Percentiles rank a stretch among this genome's conserved stretches.
phyloP scores from a whole-genome alignment of 352 stramenopile genomes.

The Elongisporangium prolatum region DNA sequence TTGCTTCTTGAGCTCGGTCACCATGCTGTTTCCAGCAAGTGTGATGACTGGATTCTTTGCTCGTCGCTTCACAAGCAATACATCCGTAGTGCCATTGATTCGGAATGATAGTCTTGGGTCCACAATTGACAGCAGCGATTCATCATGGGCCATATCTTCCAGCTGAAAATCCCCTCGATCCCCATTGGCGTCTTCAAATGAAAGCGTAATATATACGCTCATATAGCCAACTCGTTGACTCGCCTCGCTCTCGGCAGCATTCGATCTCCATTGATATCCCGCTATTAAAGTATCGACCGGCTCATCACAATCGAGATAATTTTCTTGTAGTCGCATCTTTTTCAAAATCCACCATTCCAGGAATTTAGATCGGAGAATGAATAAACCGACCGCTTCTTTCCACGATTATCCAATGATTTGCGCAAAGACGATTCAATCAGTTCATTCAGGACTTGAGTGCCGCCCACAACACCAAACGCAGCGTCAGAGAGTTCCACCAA shows the following conservation, averaged over 20 bases:
- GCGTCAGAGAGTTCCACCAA: too few species aligned
- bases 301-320: neutral
- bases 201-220: neutral
- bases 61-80: neutral
- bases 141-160: neutral
- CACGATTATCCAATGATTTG: slow-evolving; percentile 5
- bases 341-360: neutral
- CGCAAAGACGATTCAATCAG: slow-evolving; percentile 3
- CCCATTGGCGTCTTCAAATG: neutral
- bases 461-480: neutral
- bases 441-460: slow-evolving; percentile 6
- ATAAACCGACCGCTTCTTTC: slow-evolving; percentile 9
- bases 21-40: neutral
- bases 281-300: neutral
- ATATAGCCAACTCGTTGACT: neutral
- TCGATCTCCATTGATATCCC: neutral
- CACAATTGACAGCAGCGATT: neutral
- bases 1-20: slow-evolving; percentile 4
- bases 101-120: neutral
- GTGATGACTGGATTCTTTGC: neutral
- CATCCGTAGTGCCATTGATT: neutral
- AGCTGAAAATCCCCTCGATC: neutral
- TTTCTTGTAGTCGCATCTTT: neutral
- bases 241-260: neutral
- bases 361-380: slow-evolving; percentile 5